Conservation (phyloP, 257 asterid genomes). For the Ocimum tenuiflorum region DNA sequence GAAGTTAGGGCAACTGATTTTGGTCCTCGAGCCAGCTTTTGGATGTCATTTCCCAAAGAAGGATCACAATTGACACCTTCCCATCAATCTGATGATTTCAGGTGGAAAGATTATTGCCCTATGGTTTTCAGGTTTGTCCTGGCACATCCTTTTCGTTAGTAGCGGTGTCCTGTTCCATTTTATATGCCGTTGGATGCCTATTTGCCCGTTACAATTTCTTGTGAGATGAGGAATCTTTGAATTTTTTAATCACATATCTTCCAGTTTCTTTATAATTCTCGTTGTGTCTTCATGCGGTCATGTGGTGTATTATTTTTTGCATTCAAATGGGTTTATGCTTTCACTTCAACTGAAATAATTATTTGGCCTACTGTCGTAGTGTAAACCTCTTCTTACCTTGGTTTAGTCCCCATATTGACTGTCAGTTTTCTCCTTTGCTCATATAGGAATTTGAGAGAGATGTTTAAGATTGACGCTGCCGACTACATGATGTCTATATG, state of each 20-base stretch:
- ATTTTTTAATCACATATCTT: no score
- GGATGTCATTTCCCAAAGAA: slow-evolving; percentile 89
- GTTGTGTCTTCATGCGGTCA: no score
- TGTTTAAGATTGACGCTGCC: slow-evolving; percentile 94
- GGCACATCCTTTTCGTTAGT: background rate
- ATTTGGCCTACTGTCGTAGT: background rate
- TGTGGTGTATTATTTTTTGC: no score
- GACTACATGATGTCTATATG: slow-evolving; percentile 99
- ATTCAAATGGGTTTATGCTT: no score
- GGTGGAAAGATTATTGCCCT: slow-evolving; percentile 98
- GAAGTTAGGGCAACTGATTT: slow-evolving; percentile 83
- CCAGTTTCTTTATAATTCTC: no score
- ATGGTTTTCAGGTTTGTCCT: slow-evolving; percentile 86
- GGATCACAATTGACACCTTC: slow-evolving; percentile 90
- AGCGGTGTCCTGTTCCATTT: no score
- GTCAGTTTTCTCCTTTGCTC: slow-evolving; percentile 12
- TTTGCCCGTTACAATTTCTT: no score
- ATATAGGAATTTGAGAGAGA: slow-evolving; percentile 78
- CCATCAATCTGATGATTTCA: slow-evolving; percentile 94
- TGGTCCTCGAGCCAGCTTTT: slow-evolving; percentile 82
- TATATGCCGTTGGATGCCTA: no score
- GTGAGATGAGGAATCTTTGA: no score
- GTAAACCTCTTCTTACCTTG: background rate
- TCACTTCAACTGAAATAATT: background rate
- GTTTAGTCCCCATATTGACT: slow-evolving; percentile 9